Base-by-base conservation (phyloP, 2,329 filamentous ascomycete species). In the Lojkania enalia region DNA sequence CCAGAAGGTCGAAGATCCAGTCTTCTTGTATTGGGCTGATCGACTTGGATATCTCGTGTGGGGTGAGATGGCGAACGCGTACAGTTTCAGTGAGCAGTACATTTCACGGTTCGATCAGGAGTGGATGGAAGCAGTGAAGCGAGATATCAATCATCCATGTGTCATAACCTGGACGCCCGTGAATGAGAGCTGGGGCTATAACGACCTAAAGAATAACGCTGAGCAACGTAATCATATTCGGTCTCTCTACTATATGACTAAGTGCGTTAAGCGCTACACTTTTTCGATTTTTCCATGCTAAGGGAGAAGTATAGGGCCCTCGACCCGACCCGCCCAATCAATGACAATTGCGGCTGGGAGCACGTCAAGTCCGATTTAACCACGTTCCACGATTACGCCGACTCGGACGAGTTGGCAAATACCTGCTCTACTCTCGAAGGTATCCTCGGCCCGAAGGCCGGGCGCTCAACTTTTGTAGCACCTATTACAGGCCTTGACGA, bases 261-360 rank as follows among this genome's bases (percentile, higher is more conserved):
- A 85, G 75, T 80, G 67, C 57, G 72, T 18, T 21, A 21, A 27
- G n/a, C 7, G n/a, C n/a, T 27, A n/a, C 7, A 27, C 23, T 7
- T 27, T 27, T 27, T 27, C 23, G 23, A 27, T 27, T 27, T 7
- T 27, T 12, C 4, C 9, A 15, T 5, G 4, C 7, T 20, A 13
- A 27, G 38, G 25, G 41, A 42, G 11, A 6, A n/a, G 20, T 12
- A 33, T 30, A 72, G 72, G 57, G 75, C 75, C 0, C 73, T 87
- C 2, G 84, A 87, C 51, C 74, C 80, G 1, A 85, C 79, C 0
- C 71, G 84, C 4, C 82, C 82, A 13, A 75, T 87, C 58, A 87
- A 87, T 57, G 84, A 87, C 63, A 87, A 87, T 64, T 87, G 84
- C 52, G 84, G 84, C 23, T 87, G 84, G 84, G 83, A 87, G 58